Evolutionary conservation across 805 yeast species (phyloP).

Genomic region (Wickerhamiella parazyma): DNA sequence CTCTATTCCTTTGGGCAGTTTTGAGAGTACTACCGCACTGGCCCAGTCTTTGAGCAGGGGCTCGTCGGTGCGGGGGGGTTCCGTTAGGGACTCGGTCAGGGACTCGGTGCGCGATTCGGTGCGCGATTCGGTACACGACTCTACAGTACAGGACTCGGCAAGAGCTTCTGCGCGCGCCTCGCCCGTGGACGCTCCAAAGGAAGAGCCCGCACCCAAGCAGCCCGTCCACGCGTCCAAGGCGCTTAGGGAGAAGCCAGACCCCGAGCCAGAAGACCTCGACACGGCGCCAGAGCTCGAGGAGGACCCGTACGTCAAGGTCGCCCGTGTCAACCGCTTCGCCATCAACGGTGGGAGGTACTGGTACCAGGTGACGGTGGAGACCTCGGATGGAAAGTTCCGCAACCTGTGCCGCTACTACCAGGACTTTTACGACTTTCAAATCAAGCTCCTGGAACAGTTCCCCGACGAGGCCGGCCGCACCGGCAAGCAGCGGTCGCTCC

Average conservation of each 20-base stretch:
- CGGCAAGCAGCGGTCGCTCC: slow-evolving; percentile 65
- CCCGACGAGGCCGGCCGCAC: slow-evolving; percentile 89
- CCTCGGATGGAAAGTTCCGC: slow-evolving; percentile 55
- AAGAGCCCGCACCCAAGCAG: too few relatives aligned
- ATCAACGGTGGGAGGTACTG: slow-evolving; percentile 80
- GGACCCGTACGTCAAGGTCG: slow-evolving; percentile 38
- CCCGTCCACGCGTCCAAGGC: neutral
- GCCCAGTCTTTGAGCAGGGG: too few relatives aligned
- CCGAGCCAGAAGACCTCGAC: neutral
- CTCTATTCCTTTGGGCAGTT: slow-evolving; percentile 50
- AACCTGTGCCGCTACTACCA: slow-evolving; percentile 80
- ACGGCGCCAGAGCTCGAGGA: too few relatives aligned
- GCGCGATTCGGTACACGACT: too few relatives aligned
- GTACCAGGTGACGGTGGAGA: slow-evolving; percentile 58
- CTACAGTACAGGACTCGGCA: too few relatives aligned
- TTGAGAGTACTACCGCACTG: slow-evolving; percentile 32
- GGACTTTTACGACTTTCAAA: slow-evolving; percentile 91
- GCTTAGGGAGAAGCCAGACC: neutral
- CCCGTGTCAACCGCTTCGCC: slow-evolving; percentile 66
- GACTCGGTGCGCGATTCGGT: too few relatives aligned
- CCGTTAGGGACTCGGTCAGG: too few relatives aligned
- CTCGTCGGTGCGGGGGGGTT: too few relatives aligned
- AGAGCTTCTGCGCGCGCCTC: too few relatives aligned
- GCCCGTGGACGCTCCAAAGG: too few relatives aligned
- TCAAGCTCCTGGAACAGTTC: slow-evolving; percentile 62